Base-by-base conservation (phyloP, 2,329 filamentous ascomycete genomes). In the Ophiocordyceps polyrhachis-furcata region DNA sequence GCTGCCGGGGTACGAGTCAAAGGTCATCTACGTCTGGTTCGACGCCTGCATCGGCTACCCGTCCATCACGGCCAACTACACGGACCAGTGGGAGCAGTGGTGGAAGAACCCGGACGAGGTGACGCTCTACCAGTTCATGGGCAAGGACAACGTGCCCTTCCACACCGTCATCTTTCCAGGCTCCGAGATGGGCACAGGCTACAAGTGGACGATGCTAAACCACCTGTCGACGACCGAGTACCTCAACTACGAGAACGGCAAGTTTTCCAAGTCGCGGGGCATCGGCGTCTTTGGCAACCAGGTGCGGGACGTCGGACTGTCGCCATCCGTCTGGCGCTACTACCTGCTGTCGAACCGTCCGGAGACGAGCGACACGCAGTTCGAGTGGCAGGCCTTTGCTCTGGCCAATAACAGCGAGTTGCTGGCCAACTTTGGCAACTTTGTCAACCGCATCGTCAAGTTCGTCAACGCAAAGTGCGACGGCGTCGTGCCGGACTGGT, bases 61-160 rank as follows among this genome's bases (percentile, higher is more conserved):
- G n/a, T 93, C 86, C 2, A 95, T 95, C 53, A 94, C 88, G 1
- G 85, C 84, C 50, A 87, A 78, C 54, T 93, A 93, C 61, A 94
- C 87, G 5, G 69, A 75, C 45, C 72, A 93, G 49, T 95, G 88
- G 88, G 79, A 93, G 66, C 74, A 84, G 57, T 95, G 88, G 88
- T 95, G 88, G 88, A 79, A 82, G 57, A 82, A 93, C 60, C 85
- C 86, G 0, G 81, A 93, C 41, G 72, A 93, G 31, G 87, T 95
- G 42, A 75, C 81, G 57, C 74, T 95, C 13, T 94, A 91, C 62
- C 88, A 95, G 65, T 93, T 95, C 70, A 84, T 94, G 76, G 88
- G 88, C 64, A 95, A 94, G 57, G 62, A 68, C 54, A 64, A 64
- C 29, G 60, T 85, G 15, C 78, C 78, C 25, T 64, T 63, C 53